Evolutionary conservation across 345 rosid genomes (phyloP).

Genomic region (Pistacia atlantica): DNA sequence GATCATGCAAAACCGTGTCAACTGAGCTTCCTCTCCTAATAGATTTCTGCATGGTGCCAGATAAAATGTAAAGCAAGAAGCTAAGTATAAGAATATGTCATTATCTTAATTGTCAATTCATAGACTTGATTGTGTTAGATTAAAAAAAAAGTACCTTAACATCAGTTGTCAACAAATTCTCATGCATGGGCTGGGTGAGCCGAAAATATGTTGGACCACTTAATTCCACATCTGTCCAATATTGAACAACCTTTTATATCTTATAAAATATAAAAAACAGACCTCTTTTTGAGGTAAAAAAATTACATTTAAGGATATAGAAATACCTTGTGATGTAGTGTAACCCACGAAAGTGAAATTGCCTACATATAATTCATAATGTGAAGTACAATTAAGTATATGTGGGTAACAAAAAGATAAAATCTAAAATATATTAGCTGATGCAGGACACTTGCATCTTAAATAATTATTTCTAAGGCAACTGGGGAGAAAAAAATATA

Average conservation of each 20-base stretch:
- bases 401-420: not conserved
- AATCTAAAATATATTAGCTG: not conserved
- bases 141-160: slow-evolving; percentile 44
- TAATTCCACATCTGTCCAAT: slow-evolving; percentile 48
- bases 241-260: not conserved
- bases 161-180: slow-evolving; percentile 52
- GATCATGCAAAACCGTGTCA: slow-evolving; percentile 64
- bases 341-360: slow-evolving; percentile 24
- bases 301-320: not conserved
- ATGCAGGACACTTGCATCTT: not conserved
- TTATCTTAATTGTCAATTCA: not conserved
- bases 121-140: slow-evolving; percentile 2
- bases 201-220: slow-evolving; percentile 48
- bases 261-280: not conserved
- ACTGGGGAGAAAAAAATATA: not conserved
- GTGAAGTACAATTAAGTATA: slow-evolving; percentile 11
- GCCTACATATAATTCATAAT: slow-evolving; percentile 18
- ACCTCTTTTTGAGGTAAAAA: not conserved
- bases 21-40: slow-evolving; percentile 53
- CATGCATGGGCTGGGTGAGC: slow-evolving; percentile 53
- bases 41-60: slow-evolving; percentile 44
- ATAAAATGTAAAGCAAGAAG: slow-evolving; percentile 13
- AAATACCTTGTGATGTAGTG: slow-evolving; percentile 27
- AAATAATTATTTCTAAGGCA: not conserved
- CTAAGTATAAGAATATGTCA: not conserved